Percentiles rank a stretch among this genome's conserved stretches.
Conservation (phyloP, 2,329 filamentous ascomycete species). For the Leptoxyphium fumago region DNA sequence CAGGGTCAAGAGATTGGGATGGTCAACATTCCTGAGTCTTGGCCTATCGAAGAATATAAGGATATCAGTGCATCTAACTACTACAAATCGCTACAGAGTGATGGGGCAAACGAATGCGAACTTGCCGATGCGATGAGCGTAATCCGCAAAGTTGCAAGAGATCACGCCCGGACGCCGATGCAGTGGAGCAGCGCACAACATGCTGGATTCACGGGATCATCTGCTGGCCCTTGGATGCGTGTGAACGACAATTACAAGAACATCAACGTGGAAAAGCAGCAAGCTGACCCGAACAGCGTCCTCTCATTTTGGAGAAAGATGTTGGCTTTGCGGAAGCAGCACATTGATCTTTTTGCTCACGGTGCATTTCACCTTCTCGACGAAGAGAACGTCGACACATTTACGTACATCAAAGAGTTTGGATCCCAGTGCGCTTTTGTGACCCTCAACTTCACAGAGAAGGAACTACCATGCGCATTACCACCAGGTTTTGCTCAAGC, state of each 20-base stretch:
- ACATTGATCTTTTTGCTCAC: conserved; percentile 5
- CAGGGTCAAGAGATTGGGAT: conserved; percentile 57
- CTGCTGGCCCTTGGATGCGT: conserved; percentile 52
- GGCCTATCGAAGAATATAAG: conserved; percentile 48
- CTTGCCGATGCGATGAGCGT: conserved; percentile 34
- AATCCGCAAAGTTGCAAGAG: conserved; percentile 45
- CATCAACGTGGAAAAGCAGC: conserved; percentile 48
- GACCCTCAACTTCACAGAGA: conserved; percentile 6
- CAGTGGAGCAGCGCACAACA: conserved; percentile 50
- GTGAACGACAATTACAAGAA: conserved; percentile 46
- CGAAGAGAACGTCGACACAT: conserved; percentile 5
- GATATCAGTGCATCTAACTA: conserved; percentile 43
- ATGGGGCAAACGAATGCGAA: conserved; percentile 16
- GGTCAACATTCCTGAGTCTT: conserved; percentile 46
- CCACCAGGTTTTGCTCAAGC: too few species aligned
- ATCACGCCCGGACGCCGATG: conserved; percentile 58
- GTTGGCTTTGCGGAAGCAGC: conserved; percentile 24
- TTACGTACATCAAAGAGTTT: conserved; percentile 5
- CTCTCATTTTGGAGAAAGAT: conserved; percentile 48
- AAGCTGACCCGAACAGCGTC: conserved; percentile 34
- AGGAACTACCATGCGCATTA: too few species aligned
- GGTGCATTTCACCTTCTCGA: conserved; percentile 8
- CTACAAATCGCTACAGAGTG: conserved; percentile 23
- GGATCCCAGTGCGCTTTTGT: conserved; percentile 3
- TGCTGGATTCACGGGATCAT: conserved; percentile 54